A percentile compares a stretch with the other conserved stretches of the same genome.
These are phyloP conservation scores for Zizania latifolia DNA, from an alignment of 176 grass and related monocot species.

Conservation along the genomic window DNA sequence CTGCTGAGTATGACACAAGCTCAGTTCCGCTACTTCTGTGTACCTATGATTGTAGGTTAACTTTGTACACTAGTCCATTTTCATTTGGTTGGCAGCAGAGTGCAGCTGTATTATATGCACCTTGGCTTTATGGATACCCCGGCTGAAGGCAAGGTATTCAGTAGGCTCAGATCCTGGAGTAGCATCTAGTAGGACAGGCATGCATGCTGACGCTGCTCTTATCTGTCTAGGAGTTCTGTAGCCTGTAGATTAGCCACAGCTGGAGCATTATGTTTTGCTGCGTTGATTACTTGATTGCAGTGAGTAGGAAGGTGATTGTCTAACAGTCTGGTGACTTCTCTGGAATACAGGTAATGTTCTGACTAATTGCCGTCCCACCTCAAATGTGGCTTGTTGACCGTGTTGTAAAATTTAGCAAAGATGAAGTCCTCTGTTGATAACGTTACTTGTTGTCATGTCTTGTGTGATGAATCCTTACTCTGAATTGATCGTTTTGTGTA, in stretches of 20 bases:
- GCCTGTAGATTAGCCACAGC: slow-evolving; percentile 46
- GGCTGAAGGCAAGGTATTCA: slow-evolving; percentile 2
- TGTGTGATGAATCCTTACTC: not conserved
- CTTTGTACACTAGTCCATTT: not conserved
- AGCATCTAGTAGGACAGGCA: slow-evolving; percentile 20
- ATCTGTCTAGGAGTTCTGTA: slow-evolving; percentile 22
- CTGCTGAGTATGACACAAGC: not conserved
- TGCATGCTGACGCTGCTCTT: slow-evolving; percentile 15
- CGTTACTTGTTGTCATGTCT: not conserved
- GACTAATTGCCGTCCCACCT: not conserved
- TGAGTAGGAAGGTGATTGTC: slow-evolving; percentile 28
- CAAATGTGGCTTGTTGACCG: not conserved
- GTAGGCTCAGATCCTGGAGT: slow-evolving; percentile 24
- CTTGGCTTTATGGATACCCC: not conserved
- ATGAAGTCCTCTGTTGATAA: not conserved
- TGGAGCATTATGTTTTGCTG: slow-evolving; percentile 21
- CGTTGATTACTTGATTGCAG: slow-evolving; percentile 19
- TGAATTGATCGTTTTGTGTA: not conserved
- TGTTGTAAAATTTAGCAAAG: not conserved
- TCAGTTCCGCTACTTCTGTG: not conserved
- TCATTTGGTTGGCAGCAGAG: slow-evolving; percentile 1
- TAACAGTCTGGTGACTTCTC: slow-evolving; percentile 3
- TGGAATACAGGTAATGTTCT: slow-evolving; percentile 7
- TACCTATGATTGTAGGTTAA: slow-evolving; percentile 10
- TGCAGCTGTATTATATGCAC: not conserved